A percentile compares a stretch with the other conserved stretches of the same genome.
Conservation (phyloP, 2,329 filamentous ascomycete species). For the Neospermospora avenae region DNA sequence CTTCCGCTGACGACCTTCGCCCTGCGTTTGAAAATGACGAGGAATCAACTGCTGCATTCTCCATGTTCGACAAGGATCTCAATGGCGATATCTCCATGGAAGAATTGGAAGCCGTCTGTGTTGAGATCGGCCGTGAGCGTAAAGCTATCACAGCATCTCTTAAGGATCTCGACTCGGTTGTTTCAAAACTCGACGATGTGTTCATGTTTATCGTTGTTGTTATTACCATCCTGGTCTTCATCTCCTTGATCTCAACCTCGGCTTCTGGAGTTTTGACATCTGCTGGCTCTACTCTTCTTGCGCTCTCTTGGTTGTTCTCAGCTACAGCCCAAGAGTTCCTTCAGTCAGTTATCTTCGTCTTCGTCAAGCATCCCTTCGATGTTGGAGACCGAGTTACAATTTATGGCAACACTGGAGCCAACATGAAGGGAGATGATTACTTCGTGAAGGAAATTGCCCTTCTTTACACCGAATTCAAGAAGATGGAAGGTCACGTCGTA, state of each 20-base stretch:
- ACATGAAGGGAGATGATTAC: constrained; percentile 82
- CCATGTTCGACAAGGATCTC: constrained; percentile 93
- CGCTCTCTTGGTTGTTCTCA: constrained; percentile 88
- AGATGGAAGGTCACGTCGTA: constrained; percentile 95
- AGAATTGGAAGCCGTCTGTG: constrained; percentile 87
- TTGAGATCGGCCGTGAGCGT: constrained; percentile 90
- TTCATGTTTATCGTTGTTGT: constrained; percentile 83
- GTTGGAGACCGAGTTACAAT: constrained; percentile 90
- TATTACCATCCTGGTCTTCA: constrained; percentile 79
- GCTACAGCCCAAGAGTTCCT: constrained; percentile 92
- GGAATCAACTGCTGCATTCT: constrained; percentile 84
- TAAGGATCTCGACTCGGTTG: constrained; percentile 92
- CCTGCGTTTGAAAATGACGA: constrained; percentile 77
- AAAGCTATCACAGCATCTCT: constrained; percentile 93
- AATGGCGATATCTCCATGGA: constrained; percentile 97
- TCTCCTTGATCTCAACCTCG: constrained; percentile 84
- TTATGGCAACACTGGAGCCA: constrained; percentile 83
- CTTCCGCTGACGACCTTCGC: constrained; percentile 74
- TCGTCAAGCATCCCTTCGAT: constrained; percentile 96
- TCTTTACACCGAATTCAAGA: constrained; percentile 96
- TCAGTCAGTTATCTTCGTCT: constrained; percentile 91
- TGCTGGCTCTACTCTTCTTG: constrained; percentile 81
- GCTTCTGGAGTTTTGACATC: constrained; percentile 90
- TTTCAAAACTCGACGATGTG: constrained; percentile 83
- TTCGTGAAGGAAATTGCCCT: constrained; percentile 94